Conservation (phyloP, 2,329 filamentous ascomycete species). For the Myriangium duriaei region DNA sequence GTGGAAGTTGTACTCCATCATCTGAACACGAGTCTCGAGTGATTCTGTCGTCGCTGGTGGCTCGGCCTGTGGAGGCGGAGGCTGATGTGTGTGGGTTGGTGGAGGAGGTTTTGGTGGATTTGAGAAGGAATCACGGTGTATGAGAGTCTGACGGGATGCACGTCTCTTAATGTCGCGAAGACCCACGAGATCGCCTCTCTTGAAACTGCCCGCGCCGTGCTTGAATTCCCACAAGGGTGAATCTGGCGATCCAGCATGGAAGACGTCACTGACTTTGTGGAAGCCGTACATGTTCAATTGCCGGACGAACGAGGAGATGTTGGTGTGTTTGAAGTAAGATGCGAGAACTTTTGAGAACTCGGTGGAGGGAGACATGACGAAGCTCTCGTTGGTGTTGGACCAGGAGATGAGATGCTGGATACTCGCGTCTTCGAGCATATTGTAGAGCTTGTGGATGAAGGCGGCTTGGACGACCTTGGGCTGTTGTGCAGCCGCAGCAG, state of each 20-base stretch:
- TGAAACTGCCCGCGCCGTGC: conserved; percentile 94
- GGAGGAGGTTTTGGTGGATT: conserved; percentile 64
- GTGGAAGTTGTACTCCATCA: conserved; percentile 70
- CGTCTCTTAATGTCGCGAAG: conserved; percentile 90
- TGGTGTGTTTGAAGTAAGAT: conserved; percentile 99
- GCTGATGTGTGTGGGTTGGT: conserved; percentile 33
- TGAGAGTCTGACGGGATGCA: conserved; percentile 82
- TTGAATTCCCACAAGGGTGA: conserved; percentile 98
- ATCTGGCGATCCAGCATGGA: conserved; percentile 87
- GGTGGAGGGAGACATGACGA: conserved; percentile 94
- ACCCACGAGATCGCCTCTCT: conserved; percentile 80
- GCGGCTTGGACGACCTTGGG: conserved; percentile 97
- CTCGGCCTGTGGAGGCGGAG: conserved; percentile 44
- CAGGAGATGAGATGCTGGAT: conserved; percentile 96
- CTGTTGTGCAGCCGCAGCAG: conserved; percentile 68
- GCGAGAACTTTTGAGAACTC: conserved; percentile 97
- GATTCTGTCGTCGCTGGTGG: conserved; percentile 56
- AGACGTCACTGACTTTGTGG: conserved; percentile 98
- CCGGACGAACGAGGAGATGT: conserved; percentile 94
- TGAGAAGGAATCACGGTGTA: conserved; percentile 81
- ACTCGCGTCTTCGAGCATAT: conserved; percentile 88
- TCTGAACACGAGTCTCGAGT: conserved; percentile 59
- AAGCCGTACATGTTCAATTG: conserved; percentile 99
- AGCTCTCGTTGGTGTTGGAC: conserved; percentile 88
- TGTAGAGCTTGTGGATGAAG: conserved; percentile 98